phyloP scores from a whole-genome alignment of 2,329 filamentous ascomycete species.

The Colletotrichum endophyticum region DNA sequence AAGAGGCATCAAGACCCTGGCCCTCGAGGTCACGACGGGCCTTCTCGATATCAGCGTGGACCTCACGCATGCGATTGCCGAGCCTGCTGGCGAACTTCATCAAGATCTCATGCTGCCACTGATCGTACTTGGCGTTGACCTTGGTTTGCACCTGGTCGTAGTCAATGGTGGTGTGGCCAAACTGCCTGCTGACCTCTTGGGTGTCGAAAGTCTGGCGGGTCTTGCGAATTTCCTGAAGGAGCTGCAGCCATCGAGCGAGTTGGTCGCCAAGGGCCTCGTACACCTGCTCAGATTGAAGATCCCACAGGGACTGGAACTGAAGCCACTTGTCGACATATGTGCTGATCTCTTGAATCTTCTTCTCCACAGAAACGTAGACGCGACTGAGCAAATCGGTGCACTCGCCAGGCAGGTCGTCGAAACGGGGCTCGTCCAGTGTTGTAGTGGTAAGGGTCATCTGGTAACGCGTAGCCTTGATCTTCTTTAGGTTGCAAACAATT shows the following conservation, averaged over 20 bases:
- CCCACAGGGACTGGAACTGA: conserved; percentile 98
- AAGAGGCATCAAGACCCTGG: conserved; percentile 90
- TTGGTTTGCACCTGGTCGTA: conserved; percentile 99
- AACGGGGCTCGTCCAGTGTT: conserved; percentile 71
- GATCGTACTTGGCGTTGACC: conserved; percentile 98
- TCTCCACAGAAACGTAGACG: conserved; percentile 84
- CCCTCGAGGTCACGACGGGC: conserved; percentile 89
- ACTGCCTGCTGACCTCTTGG: conserved; percentile 88
- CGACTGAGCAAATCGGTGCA: conserved; percentile 80
- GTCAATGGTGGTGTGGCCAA: conserved; percentile 93
- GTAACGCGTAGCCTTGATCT: conserved; percentile 94
- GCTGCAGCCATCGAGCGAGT: conserved; percentile 88
- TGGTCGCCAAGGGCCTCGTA: conserved; percentile 92
- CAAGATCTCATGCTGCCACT: conserved; percentile 98
- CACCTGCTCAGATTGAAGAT: conserved; percentile 93
- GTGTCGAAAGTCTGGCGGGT: conserved; percentile 97
- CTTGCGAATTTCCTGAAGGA: conserved; percentile 96
- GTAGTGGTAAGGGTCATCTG: conserved; percentile 81
- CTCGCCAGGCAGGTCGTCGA: conserved; percentile 82
- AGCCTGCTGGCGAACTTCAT: conserved; percentile 91
- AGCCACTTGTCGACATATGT: conserved; percentile 97
- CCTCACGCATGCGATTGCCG: conserved; percentile 87
- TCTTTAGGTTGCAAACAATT: conserved; percentile 88
- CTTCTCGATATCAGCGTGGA: conserved; percentile 90
- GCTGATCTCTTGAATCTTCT: conserved; percentile 79